A percentile compares a stretch with the other conserved stretches of the same genome.
phyloP scores from a whole-genome alignment of 768 basidiomycete species.

The Rubroboletus satanas region DNA sequence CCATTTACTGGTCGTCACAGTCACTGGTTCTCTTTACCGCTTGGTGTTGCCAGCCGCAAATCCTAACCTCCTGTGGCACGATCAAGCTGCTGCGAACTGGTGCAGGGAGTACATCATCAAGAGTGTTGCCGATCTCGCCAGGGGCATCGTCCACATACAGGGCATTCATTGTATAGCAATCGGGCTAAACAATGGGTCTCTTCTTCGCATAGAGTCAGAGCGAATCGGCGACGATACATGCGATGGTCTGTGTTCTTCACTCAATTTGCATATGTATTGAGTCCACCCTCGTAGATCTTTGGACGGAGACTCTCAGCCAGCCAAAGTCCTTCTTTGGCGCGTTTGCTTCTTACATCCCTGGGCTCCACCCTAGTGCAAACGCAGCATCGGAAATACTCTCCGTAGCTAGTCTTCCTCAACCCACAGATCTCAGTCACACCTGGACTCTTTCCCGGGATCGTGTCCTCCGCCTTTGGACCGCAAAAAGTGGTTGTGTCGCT shows the following conservation, averaged over 20 bases:
- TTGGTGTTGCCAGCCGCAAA: constrained; percentile 59
- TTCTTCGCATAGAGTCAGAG: constrained; percentile 69
- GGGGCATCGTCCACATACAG: constrained; percentile 60
- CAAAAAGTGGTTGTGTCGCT: constrained; percentile 68
- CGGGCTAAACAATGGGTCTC: constrained; percentile 54
- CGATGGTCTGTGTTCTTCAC: constrained; percentile 48
- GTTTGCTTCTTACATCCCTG: constrained; percentile 61
- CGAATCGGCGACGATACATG: constrained; percentile 48
- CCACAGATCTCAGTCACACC: constrained; percentile 66
- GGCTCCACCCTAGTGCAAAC: constrained; percentile 42
- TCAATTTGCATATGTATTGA: constrained; percentile 5
- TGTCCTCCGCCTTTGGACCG: constrained; percentile 80
- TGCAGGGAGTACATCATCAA: constrained; percentile 66
- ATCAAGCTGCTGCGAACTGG: constrained; percentile 51
- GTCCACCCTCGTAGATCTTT: constrained; percentile 49
- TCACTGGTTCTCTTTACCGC: constrained; percentile 68
- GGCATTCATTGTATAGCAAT: constrained; percentile 65
- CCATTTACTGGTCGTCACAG: constrained; percentile 68
- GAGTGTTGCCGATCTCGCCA: constrained; percentile 40
- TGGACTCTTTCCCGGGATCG: constrained; percentile 89
- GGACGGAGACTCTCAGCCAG: constrained; percentile 63
- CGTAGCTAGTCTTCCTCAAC: constrained; percentile 68
- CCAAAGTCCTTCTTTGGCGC: constrained; percentile 65
- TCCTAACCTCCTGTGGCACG: constrained; percentile 54
- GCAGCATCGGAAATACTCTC: constrained; percentile 63